A percentile compares a stretch with the other conserved stretches of the same genome.
phyloP scores from a whole-genome alignment of 495 filamentous ascomycete genomes.

The Durotheca rogersii region DNA sequence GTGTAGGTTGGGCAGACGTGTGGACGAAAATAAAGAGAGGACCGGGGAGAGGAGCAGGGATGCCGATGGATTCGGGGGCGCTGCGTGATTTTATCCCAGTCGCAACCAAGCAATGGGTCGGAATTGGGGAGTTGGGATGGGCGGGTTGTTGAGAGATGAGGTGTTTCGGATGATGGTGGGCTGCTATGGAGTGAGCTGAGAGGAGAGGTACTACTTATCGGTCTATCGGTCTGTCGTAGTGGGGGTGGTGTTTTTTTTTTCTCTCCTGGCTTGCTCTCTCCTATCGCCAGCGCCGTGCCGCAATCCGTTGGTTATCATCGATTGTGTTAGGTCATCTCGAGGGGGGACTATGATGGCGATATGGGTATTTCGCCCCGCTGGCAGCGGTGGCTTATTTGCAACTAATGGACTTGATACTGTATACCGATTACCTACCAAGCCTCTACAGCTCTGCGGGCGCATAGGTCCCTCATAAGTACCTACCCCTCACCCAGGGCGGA shows the following conservation, averaged over 20 bases:
- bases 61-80: too few species aligned
- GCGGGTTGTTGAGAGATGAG: constrained; percentile 15
- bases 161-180: constrained; percentile 33
- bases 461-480: too few species aligned
- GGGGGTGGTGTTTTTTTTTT: constrained; percentile 23
- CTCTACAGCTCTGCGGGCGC: too few species aligned
- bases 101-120: constrained; percentile 17
- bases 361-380: too few species aligned
- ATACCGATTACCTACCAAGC: too few species aligned
- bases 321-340: too few species aligned
- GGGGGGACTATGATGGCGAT: too few species aligned
- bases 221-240: constrained; percentile 30
- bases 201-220: constrained; percentile 9
- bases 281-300: constrained; percentile 5
- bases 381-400: too few species aligned
- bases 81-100: constrained; percentile 27
- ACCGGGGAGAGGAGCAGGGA: constrained; percentile 22
- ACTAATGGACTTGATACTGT: too few species aligned
- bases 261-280: constrained; percentile 1
- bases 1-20: too few species aligned
- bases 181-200: constrained; percentile 22
- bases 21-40: constrained; percentile 23
- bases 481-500: too few species aligned
- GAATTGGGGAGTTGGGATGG: constrained; percentile 18
- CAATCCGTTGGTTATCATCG: constrained; percentile 2